phyloP scores from a whole-genome alignment of 2,329 filamentous ascomycete genomes.

The Trichophyton rubrum region DNA sequence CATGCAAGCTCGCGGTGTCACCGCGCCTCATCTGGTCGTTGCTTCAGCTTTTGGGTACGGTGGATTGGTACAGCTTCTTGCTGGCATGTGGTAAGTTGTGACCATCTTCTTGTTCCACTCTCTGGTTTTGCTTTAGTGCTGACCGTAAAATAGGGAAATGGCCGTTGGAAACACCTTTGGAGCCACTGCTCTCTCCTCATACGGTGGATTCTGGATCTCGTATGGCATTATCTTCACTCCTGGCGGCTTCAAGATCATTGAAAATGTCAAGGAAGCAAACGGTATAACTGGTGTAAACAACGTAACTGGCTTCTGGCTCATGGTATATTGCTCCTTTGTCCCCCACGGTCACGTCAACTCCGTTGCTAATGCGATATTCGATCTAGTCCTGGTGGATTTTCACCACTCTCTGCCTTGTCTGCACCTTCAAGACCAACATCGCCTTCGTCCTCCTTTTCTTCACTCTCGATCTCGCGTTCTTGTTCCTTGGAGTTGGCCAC shows the following conservation, averaged over 20 bases:
- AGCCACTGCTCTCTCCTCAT: slow-evolving; percentile 68
- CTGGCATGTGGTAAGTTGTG: slow-evolving; percentile 66
- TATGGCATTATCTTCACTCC: slow-evolving; percentile 62
- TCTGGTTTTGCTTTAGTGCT: not conserved
- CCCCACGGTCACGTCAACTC: not conserved
- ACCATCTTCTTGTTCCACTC: not conserved
- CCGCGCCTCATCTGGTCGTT: slow-evolving; percentile 53
- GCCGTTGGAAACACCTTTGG: slow-evolving; percentile 78
- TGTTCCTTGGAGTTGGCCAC: slow-evolving; percentile 56
- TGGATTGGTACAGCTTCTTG: slow-evolving; percentile 63
- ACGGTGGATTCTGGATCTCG: slow-evolving; percentile 71
- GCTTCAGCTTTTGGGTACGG: slow-evolving; percentile 62
- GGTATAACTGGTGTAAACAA: slow-evolving; percentile 39
- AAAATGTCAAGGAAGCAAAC: slow-evolving; percentile 27
- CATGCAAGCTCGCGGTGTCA: slow-evolving; percentile 50
- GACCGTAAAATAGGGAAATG: slow-evolving; percentile 55
- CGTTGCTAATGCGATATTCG: slow-evolving; percentile 8
- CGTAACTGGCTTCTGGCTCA: slow-evolving; percentile 61
- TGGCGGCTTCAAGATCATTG: slow-evolving; percentile 49
- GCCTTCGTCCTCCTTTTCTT: slow-evolving; percentile 71
- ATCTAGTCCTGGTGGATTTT: slow-evolving; percentile 67
- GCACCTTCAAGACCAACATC: slow-evolving; percentile 63
- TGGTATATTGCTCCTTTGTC: slow-evolving; percentile 29
- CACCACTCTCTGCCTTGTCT: slow-evolving; percentile 59
- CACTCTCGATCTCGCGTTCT: slow-evolving; percentile 61